These are phyloP conservation scores for Clonostachys rosea DNA, from an alignment of 2,329 filamentous ascomycete genomes.

Conservation along the genomic window DNA sequence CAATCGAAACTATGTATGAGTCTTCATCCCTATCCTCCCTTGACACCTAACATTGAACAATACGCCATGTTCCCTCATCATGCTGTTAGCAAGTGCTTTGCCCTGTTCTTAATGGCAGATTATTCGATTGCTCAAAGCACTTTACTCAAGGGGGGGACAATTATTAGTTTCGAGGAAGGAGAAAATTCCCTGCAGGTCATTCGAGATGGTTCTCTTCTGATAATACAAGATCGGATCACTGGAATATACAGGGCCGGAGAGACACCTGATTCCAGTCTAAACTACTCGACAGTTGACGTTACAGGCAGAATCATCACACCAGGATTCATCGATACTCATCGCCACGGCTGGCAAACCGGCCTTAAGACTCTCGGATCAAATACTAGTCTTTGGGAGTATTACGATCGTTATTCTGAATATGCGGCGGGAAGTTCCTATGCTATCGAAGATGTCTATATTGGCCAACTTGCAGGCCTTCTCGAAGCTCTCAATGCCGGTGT, in stretches of 20 bases:
- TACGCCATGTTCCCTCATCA: too few relatives aligned
- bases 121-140: background rate
- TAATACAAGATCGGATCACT: conserved; percentile 28
- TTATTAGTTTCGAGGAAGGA: conserved; percentile 30
- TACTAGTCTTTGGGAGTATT: conserved; percentile 41
- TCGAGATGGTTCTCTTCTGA: conserved; percentile 31
- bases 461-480: conserved; percentile 39
- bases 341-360: conserved; percentile 51
- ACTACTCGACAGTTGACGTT: conserved; percentile 32
- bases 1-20: too few relatives aligned
- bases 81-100: too few relatives aligned
- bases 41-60: too few relatives aligned
- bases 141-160: conserved; percentile 28
- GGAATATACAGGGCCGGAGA: conserved; percentile 18
- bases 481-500: conserved; percentile 48
- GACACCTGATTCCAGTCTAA: background rate
- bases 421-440: conserved; percentile 23
- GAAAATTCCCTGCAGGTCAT: conserved; percentile 27
- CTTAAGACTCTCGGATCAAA: conserved; percentile 48
- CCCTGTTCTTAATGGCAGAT: too few relatives aligned
- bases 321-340: conserved; percentile 53
- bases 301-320: conserved; percentile 46
- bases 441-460: conserved; percentile 38
- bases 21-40: too few relatives aligned
- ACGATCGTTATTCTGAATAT: conserved; percentile 27